Evolutionary conservation across 2,329 filamentous ascomycete species (phyloP).

Genomic region (Shiraia bambusicola): DNA sequence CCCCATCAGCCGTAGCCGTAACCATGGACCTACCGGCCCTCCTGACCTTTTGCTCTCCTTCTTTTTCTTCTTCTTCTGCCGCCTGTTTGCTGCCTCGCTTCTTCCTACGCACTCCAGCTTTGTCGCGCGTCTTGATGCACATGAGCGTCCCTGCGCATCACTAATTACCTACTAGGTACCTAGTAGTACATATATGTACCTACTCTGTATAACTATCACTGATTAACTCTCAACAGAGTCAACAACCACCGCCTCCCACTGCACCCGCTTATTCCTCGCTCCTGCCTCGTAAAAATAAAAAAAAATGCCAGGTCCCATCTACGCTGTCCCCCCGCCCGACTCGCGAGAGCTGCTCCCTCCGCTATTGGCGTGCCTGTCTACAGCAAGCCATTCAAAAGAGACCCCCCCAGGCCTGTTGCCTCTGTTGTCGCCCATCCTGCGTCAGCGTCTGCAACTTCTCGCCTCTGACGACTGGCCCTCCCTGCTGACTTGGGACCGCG

Average conservation of each 20-base stretch:
- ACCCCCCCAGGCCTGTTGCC: constrained; percentile 63
- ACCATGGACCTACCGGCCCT: constrained; percentile 15
- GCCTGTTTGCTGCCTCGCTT: constrained; percentile 3
- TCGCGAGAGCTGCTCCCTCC: constrained; percentile 61
- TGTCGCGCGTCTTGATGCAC: constrained; percentile 4
- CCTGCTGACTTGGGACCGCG: constrained; percentile 68
- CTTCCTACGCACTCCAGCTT: neutral
- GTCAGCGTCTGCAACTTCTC: constrained; percentile 64
- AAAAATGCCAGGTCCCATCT: constrained; percentile 49
- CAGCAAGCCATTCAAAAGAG: constrained; percentile 59
- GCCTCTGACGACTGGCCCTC: constrained; percentile 69
- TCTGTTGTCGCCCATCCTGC: constrained; percentile 63
- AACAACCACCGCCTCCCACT: constrained; percentile 1
- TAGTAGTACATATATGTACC: too few relatives aligned
- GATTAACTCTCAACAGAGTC: too few relatives aligned
- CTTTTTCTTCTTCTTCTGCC: constrained; percentile 5
- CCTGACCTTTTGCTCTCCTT: constrained; percentile 1
- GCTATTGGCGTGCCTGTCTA: constrained; percentile 64
- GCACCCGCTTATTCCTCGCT: neutral
- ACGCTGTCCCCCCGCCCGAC: constrained; percentile 57
- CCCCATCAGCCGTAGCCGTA: constrained; percentile 9
- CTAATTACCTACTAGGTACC: constrained; percentile 36
- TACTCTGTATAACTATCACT: too few relatives aligned
- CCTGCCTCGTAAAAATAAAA: constrained; percentile 40
- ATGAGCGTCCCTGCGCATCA: constrained; percentile 15